These are phyloP conservation scores for Cystobasidium sp. DNA, from an alignment of 1,284 basidiomycete species.

Conservation along the genomic window DNA sequence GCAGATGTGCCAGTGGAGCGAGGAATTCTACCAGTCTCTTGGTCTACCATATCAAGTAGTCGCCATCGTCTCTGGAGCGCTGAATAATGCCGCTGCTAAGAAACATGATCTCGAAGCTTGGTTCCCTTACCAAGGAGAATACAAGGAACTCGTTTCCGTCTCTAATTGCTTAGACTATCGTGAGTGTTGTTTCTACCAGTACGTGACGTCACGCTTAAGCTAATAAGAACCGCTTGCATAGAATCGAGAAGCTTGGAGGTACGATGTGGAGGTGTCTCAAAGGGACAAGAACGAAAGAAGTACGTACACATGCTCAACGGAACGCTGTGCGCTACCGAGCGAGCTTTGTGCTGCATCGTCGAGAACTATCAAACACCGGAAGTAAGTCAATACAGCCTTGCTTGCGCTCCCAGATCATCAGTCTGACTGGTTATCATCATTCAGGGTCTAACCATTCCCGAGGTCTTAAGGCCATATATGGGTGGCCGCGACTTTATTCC, in stretches of 20 bases:
- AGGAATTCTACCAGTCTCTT: constrained; percentile 94
- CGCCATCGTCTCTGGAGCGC: constrained; percentile 91
- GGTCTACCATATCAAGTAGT: constrained; percentile 89
- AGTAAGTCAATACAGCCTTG: constrained; percentile 61
- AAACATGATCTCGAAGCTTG: constrained; percentile 98
- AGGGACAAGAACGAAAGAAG: constrained; percentile 81
- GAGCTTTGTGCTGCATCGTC: constrained; percentile 94
- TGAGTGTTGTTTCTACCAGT: constrained; percentile 32
- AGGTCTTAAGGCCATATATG: constrained; percentile 91
- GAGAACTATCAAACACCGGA: constrained; percentile 98
- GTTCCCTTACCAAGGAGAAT: constrained; percentile 96
- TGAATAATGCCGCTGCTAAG: constrained; percentile 95
- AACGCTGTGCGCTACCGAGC: constrained; percentile 94
- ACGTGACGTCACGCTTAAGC: constrained; percentile 82
- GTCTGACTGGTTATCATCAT: constrained; percentile 9
- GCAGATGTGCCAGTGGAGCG: constrained; percentile 83
- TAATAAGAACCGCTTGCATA: constrained; percentile 61
- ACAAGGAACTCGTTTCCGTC: constrained; percentile 75
- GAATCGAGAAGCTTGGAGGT: constrained; percentile 89
- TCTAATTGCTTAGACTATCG: constrained; percentile 61
- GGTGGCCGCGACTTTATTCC: constrained; percentile 91
- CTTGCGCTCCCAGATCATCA: not conserved
- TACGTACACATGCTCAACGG: constrained; percentile 99
- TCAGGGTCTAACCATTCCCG: constrained; percentile 85
- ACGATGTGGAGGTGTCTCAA: constrained; percentile 82